Percentiles rank a stretch among this genome's conserved stretches.
Conservation (phyloP, 1,139 yeast genomes). For the Blastobotrys indianensis region DNA sequence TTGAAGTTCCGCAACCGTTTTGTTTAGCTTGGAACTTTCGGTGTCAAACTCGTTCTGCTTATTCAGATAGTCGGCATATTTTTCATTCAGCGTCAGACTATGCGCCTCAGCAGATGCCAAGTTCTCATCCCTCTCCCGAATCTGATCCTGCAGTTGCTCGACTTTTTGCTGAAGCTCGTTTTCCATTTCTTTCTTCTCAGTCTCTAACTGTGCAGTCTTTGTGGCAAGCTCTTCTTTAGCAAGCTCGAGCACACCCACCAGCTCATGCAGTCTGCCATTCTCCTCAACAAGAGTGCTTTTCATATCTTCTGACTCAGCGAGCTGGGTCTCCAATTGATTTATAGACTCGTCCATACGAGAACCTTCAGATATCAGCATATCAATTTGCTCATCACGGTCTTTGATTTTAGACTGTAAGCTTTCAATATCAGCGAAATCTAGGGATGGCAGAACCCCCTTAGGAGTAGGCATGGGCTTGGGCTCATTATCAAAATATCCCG, state of each 20-base stretch:
- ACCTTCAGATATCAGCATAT: slow-evolving; percentile 28
- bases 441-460: neutral
- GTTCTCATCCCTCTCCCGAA: slow-evolving; percentile 9
- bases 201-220: slow-evolving; percentile 10
- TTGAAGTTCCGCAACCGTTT: slow-evolving; percentile 6
- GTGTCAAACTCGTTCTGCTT: slow-evolving; percentile 6
- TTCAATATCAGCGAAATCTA: neutral
- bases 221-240: slow-evolving; percentile 17
- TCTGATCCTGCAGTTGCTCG: slow-evolving; percentile 10
- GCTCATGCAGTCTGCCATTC: slow-evolving; percentile 28
- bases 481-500: neutral
- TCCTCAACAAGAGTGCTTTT: slow-evolving; percentile 31
- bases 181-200: neutral
- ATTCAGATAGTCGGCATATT: slow-evolving; percentile 5
- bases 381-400: slow-evolving; percentile 30
- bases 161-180: slow-evolving; percentile 6
- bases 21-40: neutral
- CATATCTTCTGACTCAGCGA: slow-evolving; percentile 28
- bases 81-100: slow-evolving; percentile 14
- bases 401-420: slow-evolving; percentile 15
- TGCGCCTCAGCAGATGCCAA: slow-evolving; percentile 16
- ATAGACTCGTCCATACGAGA: slow-evolving; percentile 29
- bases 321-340: slow-evolving; percentile 26
- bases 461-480: slow-evolving; percentile 2
- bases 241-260: slow-evolving; percentile 27